Conservation (phyloP, 1,284 basidiomycete species). For the Sanguinoderma infundibulare region DNA sequence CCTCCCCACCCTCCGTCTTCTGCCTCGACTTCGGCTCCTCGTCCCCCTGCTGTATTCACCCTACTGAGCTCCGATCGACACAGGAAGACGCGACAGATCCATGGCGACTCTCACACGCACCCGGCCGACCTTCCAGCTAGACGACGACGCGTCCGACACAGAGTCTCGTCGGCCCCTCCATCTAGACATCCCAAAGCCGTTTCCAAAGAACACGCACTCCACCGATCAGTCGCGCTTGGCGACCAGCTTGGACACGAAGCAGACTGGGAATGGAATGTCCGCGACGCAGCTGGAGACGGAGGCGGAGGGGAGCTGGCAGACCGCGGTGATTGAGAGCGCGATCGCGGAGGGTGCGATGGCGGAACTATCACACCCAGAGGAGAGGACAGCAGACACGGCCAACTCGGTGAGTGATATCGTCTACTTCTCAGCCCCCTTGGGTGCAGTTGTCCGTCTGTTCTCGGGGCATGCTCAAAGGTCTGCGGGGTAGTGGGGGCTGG, state of each 20-base stretch:
- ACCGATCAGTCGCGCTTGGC: background rate
- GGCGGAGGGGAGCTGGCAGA: background rate
- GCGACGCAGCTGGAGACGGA: background rate
- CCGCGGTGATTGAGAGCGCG: too few species aligned
- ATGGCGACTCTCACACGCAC: constrained; percentile 34
- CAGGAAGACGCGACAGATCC: too few species aligned
- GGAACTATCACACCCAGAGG: background rate
- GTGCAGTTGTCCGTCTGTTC: background rate
- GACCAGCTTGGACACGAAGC: background rate
- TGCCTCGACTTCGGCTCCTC: too few species aligned
- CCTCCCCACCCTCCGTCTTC: background rate
- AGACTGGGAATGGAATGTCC: background rate
- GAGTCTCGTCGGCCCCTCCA: constrained; percentile 21
- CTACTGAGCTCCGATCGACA: background rate
- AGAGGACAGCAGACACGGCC: background rate
- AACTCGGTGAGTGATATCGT: background rate
- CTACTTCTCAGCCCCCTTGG: too few species aligned
- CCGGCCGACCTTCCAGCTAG: constrained; percentile 10
- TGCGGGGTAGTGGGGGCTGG: background rate
- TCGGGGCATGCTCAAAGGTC: background rate
- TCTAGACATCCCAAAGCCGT: constrained; percentile 40
- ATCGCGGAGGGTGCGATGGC: too few species aligned
- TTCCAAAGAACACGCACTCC: constrained; percentile 30
- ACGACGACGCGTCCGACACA: background rate
- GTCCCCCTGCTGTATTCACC: background rate